Evolutionary conservation across 1,284 basidiomycete genomes (phyloP).

Genomic region (Malassezia caprae): DNA sequence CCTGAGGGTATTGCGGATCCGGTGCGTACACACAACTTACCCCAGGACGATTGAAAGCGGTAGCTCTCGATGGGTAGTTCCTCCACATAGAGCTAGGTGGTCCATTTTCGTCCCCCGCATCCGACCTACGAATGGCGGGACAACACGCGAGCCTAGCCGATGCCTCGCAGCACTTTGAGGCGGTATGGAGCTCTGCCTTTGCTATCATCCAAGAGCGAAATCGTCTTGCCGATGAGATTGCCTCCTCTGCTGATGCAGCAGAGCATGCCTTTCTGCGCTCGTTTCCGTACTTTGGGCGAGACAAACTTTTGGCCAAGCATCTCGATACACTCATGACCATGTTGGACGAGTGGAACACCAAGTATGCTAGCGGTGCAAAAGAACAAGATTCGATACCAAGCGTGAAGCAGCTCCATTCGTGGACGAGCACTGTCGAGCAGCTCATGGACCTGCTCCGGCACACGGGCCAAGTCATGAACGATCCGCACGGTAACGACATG

Average conservation of each 20-base stretch:
- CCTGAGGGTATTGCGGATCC: slow-evolving; percentile 50
- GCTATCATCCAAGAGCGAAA: slow-evolving; percentile 10
- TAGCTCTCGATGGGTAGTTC: not conserved
- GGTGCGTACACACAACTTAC: slow-evolving; percentile 4
- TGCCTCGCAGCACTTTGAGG: slow-evolving; percentile 6
- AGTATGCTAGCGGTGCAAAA: not conserved
- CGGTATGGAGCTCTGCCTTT: slow-evolving; percentile 7
- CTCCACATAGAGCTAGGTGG: not conserved
- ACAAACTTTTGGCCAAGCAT: slow-evolving; percentile 8
- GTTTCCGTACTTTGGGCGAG: slow-evolving; percentile 14
- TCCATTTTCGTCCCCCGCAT: not conserved
- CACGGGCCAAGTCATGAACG: slow-evolving; percentile 12
- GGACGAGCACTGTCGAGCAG: slow-evolving; percentile 7
- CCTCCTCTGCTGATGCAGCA: not conserved
- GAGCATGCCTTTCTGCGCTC: slow-evolving; percentile 7
- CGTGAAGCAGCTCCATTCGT: not conserved
- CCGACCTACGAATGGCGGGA: not conserved
- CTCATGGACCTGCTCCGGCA: slow-evolving; percentile 2
- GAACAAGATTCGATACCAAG: not conserved
- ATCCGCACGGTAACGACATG: slow-evolving; percentile 11
- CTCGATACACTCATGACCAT: slow-evolving; percentile 6
- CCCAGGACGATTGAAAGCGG: slow-evolving; percentile 13
- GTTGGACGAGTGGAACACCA: slow-evolving; percentile 9
- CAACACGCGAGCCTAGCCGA: not conserved
- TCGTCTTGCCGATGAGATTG: slow-evolving; percentile 11